A percentile compares a stretch with the other conserved stretches of the same genome.
phyloP scores from a whole-genome alignment of 768 basidiomycete genomes.

The Trametes sanguinea region DNA sequence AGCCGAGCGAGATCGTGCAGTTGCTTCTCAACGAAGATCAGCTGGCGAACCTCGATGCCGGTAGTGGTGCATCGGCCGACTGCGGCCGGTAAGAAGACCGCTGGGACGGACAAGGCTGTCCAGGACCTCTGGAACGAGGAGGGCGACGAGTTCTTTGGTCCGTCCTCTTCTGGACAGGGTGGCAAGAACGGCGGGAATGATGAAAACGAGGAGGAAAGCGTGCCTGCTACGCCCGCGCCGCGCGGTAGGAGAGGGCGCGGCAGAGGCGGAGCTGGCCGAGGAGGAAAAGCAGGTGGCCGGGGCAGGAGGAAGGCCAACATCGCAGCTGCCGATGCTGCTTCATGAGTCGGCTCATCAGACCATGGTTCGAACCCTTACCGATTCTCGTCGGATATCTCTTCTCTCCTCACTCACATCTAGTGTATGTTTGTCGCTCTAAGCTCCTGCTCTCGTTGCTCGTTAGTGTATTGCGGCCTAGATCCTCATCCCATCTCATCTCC shows the following conservation, averaged over 20 bases:
- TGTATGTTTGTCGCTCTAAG: conserved; percentile 29
- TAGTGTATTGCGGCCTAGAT: conserved; percentile 23
- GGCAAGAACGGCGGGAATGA: conserved; percentile 25
- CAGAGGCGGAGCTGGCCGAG: conserved; percentile 10
- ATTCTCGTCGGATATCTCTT: conserved; percentile 10
- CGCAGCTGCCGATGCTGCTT: conserved; percentile 21
- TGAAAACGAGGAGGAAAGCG: conserved; percentile 33
- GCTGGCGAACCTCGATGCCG: conserved; percentile 65
- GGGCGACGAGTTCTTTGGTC: conserved; percentile 84
- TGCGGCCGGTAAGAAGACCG: conserved; percentile 39
- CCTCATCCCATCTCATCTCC: background rate
- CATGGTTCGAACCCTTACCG: conserved; percentile 20
- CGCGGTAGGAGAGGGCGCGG: conserved; percentile 19
- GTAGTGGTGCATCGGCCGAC: conserved; percentile 40
- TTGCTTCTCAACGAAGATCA: conserved; percentile 94
- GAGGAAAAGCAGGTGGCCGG: conserved; percentile 25
- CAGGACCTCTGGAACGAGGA: conserved; percentile 86
- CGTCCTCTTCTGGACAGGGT: conserved; percentile 38
- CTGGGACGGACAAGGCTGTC: conserved; percentile 37
- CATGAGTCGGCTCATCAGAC: conserved; percentile 7
- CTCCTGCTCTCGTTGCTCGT: conserved; percentile 17
- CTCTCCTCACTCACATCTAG: conserved; percentile 6
- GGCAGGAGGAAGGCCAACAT: conserved; percentile 28
- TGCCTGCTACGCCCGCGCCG: conserved; percentile 23
- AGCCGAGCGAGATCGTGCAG: conserved; percentile 96